A percentile compares a stretch with the other conserved stretches of the same genome.
phyloP scores from a whole-genome alignment of 257 asterid genomes.

The Primulina tabacum region DNA sequence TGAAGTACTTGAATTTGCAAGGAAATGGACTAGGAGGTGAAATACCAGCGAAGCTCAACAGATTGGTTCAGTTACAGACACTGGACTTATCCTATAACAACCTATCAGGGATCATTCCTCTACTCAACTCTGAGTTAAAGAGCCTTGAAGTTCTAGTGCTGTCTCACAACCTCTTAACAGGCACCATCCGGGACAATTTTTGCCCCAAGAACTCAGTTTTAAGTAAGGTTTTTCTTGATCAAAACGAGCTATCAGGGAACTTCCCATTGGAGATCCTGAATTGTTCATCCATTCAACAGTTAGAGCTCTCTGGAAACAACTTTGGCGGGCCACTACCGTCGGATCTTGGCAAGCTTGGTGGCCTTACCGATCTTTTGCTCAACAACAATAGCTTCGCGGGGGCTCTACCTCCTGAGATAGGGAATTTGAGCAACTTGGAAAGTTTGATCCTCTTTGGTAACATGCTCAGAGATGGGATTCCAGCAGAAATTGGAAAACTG shows the following conservation, averaged over 20 bases:
- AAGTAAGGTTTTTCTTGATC: slow-evolving; percentile 46
- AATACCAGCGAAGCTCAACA: slow-evolving; percentile 58
- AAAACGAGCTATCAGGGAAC: slow-evolving; percentile 51
- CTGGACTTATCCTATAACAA: slow-evolving; percentile 69
- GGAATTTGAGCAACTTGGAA: slow-evolving; percentile 60
- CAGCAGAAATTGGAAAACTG: slow-evolving; percentile 66
- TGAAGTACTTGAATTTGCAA: slow-evolving; percentile 70
- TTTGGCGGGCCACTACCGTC: slow-evolving; percentile 54
- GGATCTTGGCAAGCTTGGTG: slow-evolving; percentile 42
- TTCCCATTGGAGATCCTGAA: slow-evolving; percentile 55
- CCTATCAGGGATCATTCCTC: slow-evolving; percentile 51
- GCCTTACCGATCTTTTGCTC: slow-evolving; percentile 78
- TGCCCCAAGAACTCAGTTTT: slow-evolving; percentile 50
- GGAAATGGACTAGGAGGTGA: slow-evolving; percentile 61
- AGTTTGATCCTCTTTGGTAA: slow-evolving; percentile 56
- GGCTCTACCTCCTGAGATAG: slow-evolving; percentile 56
- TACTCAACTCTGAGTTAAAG: slow-evolving; percentile 39
- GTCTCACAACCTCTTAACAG: slow-evolving; percentile 47
- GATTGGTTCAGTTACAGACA: slow-evolving; percentile 39
- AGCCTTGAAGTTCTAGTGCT: slow-evolving; percentile 52
- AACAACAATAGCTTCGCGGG: slow-evolving; percentile 78
- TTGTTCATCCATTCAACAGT: slow-evolving; percentile 58
- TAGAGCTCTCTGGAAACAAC: slow-evolving; percentile 75
- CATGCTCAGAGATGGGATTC: slow-evolving; percentile 65
- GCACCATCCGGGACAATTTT: slow-evolving; percentile 36